A percentile compares a stretch with the other conserved stretches of the same genome.
These are phyloP conservation scores for Scheffersomyces stambukii DNA, from an alignment of 1,139 yeast genomes.

Conservation along the genomic window DNA sequence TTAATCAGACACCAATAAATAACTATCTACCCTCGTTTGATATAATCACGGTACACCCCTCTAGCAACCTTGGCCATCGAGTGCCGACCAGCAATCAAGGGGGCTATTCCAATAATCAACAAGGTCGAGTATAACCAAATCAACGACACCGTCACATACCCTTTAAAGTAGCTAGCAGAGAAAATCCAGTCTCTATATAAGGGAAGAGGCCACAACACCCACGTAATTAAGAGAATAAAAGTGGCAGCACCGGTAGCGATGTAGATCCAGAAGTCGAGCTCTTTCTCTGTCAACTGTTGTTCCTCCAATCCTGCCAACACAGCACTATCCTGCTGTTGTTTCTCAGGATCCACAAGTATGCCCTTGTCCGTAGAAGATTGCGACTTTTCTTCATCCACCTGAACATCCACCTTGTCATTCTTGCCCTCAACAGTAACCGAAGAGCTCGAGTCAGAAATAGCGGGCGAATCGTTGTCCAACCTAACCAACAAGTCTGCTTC, in stretches of 20 bases:
- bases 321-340: background rate
- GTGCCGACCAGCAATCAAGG: slow-evolving; percentile 33
- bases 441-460: slow-evolving; percentile 1
- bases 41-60: slow-evolving; percentile 20
- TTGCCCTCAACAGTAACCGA: slow-evolving; percentile 2
- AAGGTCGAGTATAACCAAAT: slow-evolving; percentile 34
- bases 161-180: slow-evolving; percentile 34
- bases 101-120: slow-evolving; percentile 32
- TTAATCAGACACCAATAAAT: too few relatives aligned
- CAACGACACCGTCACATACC: slow-evolving; percentile 35
- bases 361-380: too few relatives aligned
- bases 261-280: slow-evolving; percentile 19
- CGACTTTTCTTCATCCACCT: slow-evolving; percentile 7
- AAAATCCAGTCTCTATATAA: slow-evolving; percentile 43
- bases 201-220: slow-evolving; percentile 47
- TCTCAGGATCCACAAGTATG: slow-evolving; percentile 1
- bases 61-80: slow-evolving; percentile 17
- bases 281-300: slow-evolving; percentile 10
- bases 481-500: slow-evolving; percentile 18
- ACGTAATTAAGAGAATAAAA: slow-evolving; percentile 25
- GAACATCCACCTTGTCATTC: slow-evolving; percentile 2
- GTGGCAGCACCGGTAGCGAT: slow-evolving; percentile 26
- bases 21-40: slow-evolving; percentile 5
- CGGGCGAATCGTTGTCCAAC: slow-evolving; percentile 7
- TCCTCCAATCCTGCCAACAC: slow-evolving; percentile 1